Conservation (phyloP, 495 filamentous ascomycete species). For the Hypoxylon cercidicola region DNA sequence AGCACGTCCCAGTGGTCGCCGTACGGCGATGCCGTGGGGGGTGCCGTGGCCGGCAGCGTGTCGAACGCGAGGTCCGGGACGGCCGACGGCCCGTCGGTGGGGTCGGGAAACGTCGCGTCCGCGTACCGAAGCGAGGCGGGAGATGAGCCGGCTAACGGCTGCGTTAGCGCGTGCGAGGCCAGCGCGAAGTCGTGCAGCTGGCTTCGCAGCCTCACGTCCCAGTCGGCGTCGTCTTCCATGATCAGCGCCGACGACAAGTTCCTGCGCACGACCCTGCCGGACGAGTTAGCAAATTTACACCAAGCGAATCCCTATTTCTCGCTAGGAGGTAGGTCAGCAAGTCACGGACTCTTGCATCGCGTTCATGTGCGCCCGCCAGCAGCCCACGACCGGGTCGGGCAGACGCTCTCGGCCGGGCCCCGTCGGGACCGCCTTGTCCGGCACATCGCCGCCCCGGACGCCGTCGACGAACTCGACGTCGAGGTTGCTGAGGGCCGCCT, state of each 20-base stretch:
- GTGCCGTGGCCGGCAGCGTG: constrained; percentile 41
- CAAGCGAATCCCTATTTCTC: no score
- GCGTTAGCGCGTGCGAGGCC: constrained; percentile 48
- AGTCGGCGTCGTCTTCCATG: constrained; percentile 69
- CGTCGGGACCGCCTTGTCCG: constrained; percentile 52
- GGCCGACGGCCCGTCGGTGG: constrained; percentile 1
- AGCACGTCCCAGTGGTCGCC: constrained; percentile 69
- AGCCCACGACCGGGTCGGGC: constrained; percentile 30
- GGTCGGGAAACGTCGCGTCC: constrained; percentile 37
- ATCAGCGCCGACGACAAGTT: constrained; percentile 61
- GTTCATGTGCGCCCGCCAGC: constrained; percentile 46
- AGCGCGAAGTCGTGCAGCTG: constrained; percentile 62
- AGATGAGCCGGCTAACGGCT: constrained; percentile 31
- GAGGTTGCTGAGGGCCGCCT: constrained; percentile 58
- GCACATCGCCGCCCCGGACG: constrained; percentile 48
- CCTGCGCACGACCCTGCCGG: constrained; percentile 54
- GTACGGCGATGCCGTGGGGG: constrained; percentile 59
- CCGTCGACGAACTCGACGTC: constrained; percentile 63
- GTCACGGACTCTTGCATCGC: constrained; percentile 42
- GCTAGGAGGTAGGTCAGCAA: background rate
- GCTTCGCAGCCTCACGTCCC: constrained; percentile 62
- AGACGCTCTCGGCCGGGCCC: constrained; percentile 17
- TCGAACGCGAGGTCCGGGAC: constrained; percentile 37
- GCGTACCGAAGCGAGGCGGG: constrained; percentile 21
- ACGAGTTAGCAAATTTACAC: constrained; percentile 11